Percentiles rank a stretch among this genome's conserved stretches.
These are phyloP conservation scores for Phialophora tarda DNA, from an alignment of 2,329 filamentous ascomycete species.

Conservation along the genomic window DNA sequence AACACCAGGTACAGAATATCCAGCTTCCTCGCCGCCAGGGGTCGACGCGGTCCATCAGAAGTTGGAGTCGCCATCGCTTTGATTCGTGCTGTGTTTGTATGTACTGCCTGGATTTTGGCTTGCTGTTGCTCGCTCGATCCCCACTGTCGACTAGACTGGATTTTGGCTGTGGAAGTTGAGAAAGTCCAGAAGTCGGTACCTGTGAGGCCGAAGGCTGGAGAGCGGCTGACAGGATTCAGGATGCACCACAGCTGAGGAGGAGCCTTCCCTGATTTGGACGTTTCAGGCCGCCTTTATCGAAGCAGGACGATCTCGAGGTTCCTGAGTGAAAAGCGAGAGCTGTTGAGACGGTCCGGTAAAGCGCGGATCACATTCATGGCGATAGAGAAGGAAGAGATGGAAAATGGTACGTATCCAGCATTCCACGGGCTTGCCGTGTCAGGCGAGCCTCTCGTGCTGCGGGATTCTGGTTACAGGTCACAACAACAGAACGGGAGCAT, in stretches of 20 bases:
- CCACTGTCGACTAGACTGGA: too few species aligned
- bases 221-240: not conserved
- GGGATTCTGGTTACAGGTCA: not conserved
- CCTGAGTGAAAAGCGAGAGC: not conserved
- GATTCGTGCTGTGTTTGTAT: not conserved
- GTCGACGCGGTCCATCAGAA: not conserved
- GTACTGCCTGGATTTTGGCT: too few species aligned
- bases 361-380: not conserved
- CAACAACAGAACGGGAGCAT: not conserved
- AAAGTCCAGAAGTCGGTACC: not conserved
- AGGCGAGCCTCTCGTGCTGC: not conserved
- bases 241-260: not conserved
- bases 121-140: too few species aligned
- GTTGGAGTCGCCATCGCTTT: not conserved
- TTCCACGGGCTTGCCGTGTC: not conserved
- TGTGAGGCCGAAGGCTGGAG: not conserved
- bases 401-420: not conserved
- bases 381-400: not conserved
- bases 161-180: too few species aligned
- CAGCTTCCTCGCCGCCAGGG: slow-evolving; percentile 44
- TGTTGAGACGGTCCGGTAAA: not conserved
- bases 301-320: not conserved
- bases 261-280: not conserved
- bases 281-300: not conserved
- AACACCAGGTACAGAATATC: slow-evolving; percentile 59